These are phyloP conservation scores for Fusarium sp. DNA, from an alignment of 2,329 filamentous ascomycete species.

Conservation along the genomic window DNA sequence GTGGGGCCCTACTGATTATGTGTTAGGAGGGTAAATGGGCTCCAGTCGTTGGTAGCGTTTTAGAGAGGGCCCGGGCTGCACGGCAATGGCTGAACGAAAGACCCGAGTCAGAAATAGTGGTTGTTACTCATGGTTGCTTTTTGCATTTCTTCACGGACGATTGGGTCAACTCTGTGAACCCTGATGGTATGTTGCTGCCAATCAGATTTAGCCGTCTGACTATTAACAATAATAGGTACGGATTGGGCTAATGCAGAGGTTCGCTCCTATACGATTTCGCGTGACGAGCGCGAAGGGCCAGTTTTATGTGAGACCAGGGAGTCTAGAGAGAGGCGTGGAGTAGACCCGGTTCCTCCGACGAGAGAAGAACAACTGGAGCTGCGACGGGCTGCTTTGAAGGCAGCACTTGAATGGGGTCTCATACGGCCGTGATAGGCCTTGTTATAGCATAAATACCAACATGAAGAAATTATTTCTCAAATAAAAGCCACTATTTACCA, in stretches of 20 bases:
- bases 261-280: not conserved
- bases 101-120: not conserved
- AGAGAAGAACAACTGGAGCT: not conserved
- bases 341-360: rapidly evolving
- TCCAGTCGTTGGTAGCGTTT: rapidly evolving
- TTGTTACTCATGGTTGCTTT: not conserved
- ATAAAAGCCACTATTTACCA: rapidly evolving
- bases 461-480: rapidly evolving
- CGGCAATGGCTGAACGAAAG: not conserved
- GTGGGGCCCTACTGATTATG: too few species aligned
- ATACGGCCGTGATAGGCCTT: not conserved
- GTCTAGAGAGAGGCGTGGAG: not conserved
- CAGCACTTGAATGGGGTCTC: not conserved
- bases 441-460: rapidly evolving
- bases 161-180: not conserved
- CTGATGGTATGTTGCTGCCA: not conserved
- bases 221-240: not conserved
- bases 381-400: not conserved
- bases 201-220: rapidly evolving
- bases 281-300: rapidly evolving
- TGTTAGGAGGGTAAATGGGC: not conserved
- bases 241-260: constrained; percentile 1
- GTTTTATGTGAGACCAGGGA: not conserved
- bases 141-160: not conserved
- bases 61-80: not conserved